phyloP scores from a whole-genome alignment of 768 basidiomycete genomes.

The Guyanaporus albipodus region DNA sequence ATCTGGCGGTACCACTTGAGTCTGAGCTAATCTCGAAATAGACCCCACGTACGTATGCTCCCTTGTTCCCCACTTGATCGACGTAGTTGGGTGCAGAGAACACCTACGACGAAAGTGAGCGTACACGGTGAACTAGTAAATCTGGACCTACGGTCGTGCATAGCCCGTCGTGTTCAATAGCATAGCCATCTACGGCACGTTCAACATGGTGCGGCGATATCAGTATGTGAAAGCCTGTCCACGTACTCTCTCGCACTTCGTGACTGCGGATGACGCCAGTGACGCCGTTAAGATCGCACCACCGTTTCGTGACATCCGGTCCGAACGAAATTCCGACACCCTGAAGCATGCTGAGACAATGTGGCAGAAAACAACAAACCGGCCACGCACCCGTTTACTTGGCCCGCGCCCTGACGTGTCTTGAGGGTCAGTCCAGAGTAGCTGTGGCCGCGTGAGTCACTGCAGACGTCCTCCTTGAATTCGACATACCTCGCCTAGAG shows the following conservation, averaged over 20 bases:
- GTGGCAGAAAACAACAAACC: not conserved
- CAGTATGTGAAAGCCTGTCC: not conserved
- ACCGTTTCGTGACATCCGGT: slow-evolving; percentile 85
- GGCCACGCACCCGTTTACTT: slow-evolving; percentile 79
- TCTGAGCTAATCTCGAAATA: not conserved
- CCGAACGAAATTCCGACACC: slow-evolving; percentile 97
- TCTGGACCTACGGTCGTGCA: slow-evolving; percentile 76
- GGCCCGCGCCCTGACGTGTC: slow-evolving; percentile 85
- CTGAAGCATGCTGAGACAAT: slow-evolving; percentile 36
- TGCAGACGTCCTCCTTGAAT: not conserved
- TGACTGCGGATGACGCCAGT: slow-evolving; percentile 92
- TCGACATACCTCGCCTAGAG: slow-evolving; percentile 61
- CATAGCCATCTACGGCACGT: slow-evolving; percentile 69
- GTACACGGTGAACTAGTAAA: not conserved
- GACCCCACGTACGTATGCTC: slow-evolving; percentile 67
- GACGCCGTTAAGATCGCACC: slow-evolving; percentile 85
- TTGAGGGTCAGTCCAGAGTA: slow-evolving; percentile 97
- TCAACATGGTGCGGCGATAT: slow-evolving; percentile 6
- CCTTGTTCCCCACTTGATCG: slow-evolving; percentile 89
- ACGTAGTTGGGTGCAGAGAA: slow-evolving; percentile 96
- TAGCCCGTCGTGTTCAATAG: slow-evolving; percentile 90
- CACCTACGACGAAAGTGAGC: slow-evolving; percentile 44
- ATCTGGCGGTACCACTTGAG: slow-evolving; percentile 44
- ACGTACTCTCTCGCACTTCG: slow-evolving; percentile 87
- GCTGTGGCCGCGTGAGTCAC: slow-evolving; percentile 37